Percentiles rank a stretch among this genome's conserved stretches.
Evolutionary conservation across 2,329 filamentous ascomycete genomes (phyloP).

Genomic region (Fusarium haematococcum): DNA sequence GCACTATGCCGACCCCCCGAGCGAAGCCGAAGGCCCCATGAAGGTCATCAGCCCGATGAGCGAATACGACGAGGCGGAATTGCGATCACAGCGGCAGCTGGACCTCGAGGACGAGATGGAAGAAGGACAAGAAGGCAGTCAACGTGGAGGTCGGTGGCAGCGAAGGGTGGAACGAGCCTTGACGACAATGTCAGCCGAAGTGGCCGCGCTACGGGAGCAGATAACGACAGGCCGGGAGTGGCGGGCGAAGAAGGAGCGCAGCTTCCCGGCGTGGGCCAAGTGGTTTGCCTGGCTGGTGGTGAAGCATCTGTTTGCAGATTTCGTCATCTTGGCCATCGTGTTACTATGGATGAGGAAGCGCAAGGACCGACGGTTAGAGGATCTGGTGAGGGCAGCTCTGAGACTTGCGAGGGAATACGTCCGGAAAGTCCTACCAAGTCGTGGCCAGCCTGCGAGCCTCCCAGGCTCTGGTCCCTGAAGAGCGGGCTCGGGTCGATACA

Average conservation of each 20-base stretch:
- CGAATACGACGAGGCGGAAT: slow-evolving; percentile 78
- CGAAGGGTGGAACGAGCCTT: slow-evolving; percentile 86
- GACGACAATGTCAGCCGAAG: slow-evolving; percentile 90
- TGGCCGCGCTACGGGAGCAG: slow-evolving; percentile 92
- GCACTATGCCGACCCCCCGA: slow-evolving; percentile 60
- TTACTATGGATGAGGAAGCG: slow-evolving; percentile 78
- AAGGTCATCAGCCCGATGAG: slow-evolving; percentile 87
- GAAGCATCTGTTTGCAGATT: slow-evolving; percentile 81
- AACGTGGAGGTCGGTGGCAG: slow-evolving; percentile 73
- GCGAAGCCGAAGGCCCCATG: slow-evolving; percentile 67
- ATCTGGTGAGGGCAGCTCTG: slow-evolving; percentile 75
- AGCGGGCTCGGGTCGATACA: neutral
- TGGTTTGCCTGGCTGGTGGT: slow-evolving; percentile 77
- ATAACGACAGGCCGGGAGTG: slow-evolving; percentile 82
- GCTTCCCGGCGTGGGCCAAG: slow-evolving; percentile 75
- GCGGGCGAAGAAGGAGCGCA: slow-evolving; percentile 72
- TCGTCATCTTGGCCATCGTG: slow-evolving; percentile 72
- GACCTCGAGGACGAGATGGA: slow-evolving; percentile 60
- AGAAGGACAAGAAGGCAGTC: slow-evolving; percentile 44
- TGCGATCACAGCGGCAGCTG: slow-evolving; percentile 62
- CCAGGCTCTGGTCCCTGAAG: neutral
- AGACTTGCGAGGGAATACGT: slow-evolving; percentile 68
- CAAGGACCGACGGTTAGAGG: slow-evolving; percentile 78
- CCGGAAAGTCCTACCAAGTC: slow-evolving; percentile 65
- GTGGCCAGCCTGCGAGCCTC: neutral